Base-by-base conservation (phyloP, 306 rosid species). In the Dicorynia guianensis region DNA sequence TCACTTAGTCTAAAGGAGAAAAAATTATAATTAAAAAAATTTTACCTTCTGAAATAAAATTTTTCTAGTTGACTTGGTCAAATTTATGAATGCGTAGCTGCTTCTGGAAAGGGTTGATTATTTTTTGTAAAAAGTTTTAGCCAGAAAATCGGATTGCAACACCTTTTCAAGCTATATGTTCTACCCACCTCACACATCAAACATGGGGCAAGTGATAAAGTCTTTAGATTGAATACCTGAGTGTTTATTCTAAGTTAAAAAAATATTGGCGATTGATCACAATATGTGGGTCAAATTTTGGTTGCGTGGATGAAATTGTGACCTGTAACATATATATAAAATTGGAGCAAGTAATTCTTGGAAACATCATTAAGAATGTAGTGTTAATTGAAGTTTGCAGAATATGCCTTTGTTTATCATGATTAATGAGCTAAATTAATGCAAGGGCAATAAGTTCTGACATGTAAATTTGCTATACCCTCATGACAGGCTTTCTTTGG, bases 401-500 rank as follows among this genome's bases (percentile, higher is more conserved):
- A 49, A 71, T 64, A 35, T 12, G 60, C 8, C 40, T 18, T 69
- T 46, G 60, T 11, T 72, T 62, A 0, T 35, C 4, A 57, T 66
- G 18, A 6, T 64, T 65, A 50, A 52, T 55, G 67, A 25, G 30
- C 7, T 75, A 17, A 71, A 38, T 57, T 11, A 8, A 38, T 40
- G 19, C 8, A 12, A 63, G 58, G 54, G 61, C 63, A 47, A 63
- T 68, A 30, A 63, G 80, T 72, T 74, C 69, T 78, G 69, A 82
- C 56, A 8, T 33, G 42, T 1, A 13, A 46, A 9, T 44, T 44
- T 63, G 49, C 69, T 60, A 38, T 36, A 42, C 52, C 36, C 25
- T 72, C n/a, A 63, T 78, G 36, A 73, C 97, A 95, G 99, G 96
- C 97, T 9, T 79, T 95, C 74, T 95, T 95, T 33, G 99, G 97